Evolutionary conservation across 2,329 filamentous ascomycete species (phyloP).

Genomic region (Trichophyton simii): DNA sequence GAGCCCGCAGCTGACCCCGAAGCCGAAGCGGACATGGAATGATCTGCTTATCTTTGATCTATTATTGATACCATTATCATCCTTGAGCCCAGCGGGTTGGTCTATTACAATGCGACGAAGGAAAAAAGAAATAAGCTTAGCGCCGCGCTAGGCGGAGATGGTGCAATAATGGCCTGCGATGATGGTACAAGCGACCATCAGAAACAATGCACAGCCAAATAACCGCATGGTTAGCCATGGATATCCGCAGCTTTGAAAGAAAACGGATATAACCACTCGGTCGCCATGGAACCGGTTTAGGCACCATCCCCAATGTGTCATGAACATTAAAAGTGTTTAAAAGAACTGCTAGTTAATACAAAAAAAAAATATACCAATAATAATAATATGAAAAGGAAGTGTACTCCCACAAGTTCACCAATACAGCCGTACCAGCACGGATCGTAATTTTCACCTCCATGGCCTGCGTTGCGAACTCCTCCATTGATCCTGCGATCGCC

Average conservation of each 20-base stretch:
- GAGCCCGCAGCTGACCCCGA: conserved; percentile 46
- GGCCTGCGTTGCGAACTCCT: background rate
- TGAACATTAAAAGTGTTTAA: background rate
- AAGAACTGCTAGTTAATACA: background rate
- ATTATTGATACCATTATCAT: background rate
- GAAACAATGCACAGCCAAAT: background rate
- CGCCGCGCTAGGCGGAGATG: background rate
- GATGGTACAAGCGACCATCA: background rate
- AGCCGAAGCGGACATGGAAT: conserved; percentile 32
- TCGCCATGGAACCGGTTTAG: background rate
- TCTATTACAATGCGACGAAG: background rate
- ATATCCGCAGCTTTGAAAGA: background rate
- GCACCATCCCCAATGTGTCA: background rate
- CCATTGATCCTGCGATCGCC: background rate
- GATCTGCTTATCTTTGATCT: background rate
- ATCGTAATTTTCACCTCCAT: background rate
- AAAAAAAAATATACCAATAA: background rate
- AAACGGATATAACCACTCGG: background rate
- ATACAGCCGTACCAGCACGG: background rate
- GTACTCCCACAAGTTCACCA: background rate
- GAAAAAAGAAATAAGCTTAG: background rate
- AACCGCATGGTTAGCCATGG: background rate
- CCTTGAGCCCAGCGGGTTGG: background rate
- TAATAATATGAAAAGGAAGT: background rate
- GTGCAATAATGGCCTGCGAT: background rate